Evolutionary conservation across 805 yeast species (phyloP), one percentile per base, ranked within the genome.

Genomic region (Spathaspora hagerdaliae): DNA sequence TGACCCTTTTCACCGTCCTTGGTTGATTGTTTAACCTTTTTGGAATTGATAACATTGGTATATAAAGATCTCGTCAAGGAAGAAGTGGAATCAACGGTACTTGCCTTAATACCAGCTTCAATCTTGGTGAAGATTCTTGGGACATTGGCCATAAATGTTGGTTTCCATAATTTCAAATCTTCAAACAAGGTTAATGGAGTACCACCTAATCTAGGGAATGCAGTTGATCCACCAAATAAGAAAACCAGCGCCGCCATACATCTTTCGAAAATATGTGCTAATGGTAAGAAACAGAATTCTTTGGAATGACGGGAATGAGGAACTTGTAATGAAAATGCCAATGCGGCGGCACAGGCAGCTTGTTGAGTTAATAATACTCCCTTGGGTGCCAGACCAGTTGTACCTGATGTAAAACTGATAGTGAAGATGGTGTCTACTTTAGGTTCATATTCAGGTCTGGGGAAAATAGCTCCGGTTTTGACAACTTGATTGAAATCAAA

Each of bases 401-500:
- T 84, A 31, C 91, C 91, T 0, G 87, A 81, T 2, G 91, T 85
- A 59, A 83, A 84, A 7, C 84, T 79, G 40, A 85, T 77, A 13
- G 90, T 82, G 58, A 79, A 81, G 31, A 58, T 43, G 27, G 65
- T 58, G 12, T 77, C 74, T 1, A 82, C 77, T 1, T 61, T 65
- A 26, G 88, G 85, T 10, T 78, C 78, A 27, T 59, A 47, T 34
- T 55, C 59, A 1, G 36, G 60, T 56, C 48, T 60, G 55, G 36
- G 74, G 64, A 41, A 50, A 6, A 50, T 42, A 61, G 55, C 42
- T 47, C 60, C 78, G 54, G 49, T 69, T 49, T 31, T 58, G 53
- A 56, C 71, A 54, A 52, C 64, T 51, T 47, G 62, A 7, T 57
- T 45, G 29, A 73, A 58, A 48, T 71, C 74, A 45, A 52, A 58